Conservation (phyloP, 2,329 filamentous ascomycete species). For the Verticillium longisporum region DNA sequence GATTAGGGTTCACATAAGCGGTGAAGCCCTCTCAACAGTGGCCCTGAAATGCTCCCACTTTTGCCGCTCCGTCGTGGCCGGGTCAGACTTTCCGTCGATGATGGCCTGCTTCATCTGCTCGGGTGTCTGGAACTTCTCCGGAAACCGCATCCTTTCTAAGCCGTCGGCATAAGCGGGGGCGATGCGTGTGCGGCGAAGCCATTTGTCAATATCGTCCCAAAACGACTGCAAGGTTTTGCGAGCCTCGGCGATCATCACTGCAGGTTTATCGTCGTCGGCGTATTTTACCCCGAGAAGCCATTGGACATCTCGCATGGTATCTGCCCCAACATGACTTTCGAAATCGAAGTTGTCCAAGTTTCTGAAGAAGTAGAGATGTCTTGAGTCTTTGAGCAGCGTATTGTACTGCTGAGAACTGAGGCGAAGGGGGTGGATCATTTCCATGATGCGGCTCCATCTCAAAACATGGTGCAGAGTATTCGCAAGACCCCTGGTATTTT, state of each 20-base stretch:
- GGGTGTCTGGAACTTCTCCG: background rate
- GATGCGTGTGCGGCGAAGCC: background rate
- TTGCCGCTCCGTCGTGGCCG: background rate
- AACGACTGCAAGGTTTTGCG: background rate
- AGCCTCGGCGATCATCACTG: background rate
- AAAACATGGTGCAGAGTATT: background rate
- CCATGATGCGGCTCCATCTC: background rate
- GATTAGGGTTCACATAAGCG: no score
- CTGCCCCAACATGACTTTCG: background rate
- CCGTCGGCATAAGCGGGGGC: background rate
- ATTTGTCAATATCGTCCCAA: background rate
- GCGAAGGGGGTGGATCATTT: background rate
- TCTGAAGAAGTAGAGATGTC: background rate
- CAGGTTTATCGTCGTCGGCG: background rate
- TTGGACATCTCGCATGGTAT: background rate
- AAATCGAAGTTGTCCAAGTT: background rate
- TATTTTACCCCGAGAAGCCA: conserved; percentile 3
- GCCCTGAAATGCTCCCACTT: background rate
- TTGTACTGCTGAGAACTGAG: background rate
- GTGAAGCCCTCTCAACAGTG: no score
- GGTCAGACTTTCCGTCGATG: background rate
- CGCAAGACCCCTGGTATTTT: background rate
- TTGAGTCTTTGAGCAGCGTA: background rate
- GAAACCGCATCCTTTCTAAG: background rate
- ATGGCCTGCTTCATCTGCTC: background rate